phyloP scores from a whole-genome alignment of 805 yeast species.

The Teunomyces barrocoloradensis region DNA sequence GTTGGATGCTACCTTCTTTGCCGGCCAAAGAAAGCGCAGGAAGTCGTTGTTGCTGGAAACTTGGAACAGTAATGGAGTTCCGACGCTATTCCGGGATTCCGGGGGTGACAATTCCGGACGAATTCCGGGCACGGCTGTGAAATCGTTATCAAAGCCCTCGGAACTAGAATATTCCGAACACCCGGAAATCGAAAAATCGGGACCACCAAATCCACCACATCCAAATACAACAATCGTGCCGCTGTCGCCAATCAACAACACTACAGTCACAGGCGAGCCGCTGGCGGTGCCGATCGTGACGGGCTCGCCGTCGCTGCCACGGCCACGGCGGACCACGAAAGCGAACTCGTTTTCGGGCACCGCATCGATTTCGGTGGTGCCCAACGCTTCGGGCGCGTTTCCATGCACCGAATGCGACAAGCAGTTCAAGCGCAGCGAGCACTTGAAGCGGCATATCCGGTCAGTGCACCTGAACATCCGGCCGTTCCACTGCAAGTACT shows the following conservation, averaged over 20 bases:
- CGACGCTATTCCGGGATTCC: not conserved
- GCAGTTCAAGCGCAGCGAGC: conserved; percentile 44
- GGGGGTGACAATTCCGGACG: not conserved
- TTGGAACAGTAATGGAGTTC: not conserved
- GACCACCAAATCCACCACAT: no score
- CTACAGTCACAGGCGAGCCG: not conserved
- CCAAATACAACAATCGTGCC: not conserved
- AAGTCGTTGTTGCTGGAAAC: not conserved
- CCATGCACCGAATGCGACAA: conserved; percentile 43
- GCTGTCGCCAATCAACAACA: not conserved
- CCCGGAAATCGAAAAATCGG: not conserved
- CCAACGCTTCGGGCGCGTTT: conserved; percentile 19
- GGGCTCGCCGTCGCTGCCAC: not conserved
- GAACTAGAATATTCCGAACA: not conserved
- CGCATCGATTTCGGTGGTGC: conserved; percentile 6
- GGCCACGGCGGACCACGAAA: conserved; percentile 1
- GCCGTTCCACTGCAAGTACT: conserved; percentile 44
- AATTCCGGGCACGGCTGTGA: not conserved
- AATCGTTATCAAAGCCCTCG: not conserved
- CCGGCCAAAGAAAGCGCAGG: conserved; percentile 1
- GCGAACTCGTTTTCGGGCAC: conserved; percentile 2
- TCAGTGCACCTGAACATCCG: conserved; percentile 45
- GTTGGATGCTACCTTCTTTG: not conserved
- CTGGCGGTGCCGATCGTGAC: not conserved
- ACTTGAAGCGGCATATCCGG: conserved; percentile 41